Evolutionary conservation across 225 moss, liverwort and hornwort genomes (phyloP).

Genomic region (Climacium dendroides): DNA sequence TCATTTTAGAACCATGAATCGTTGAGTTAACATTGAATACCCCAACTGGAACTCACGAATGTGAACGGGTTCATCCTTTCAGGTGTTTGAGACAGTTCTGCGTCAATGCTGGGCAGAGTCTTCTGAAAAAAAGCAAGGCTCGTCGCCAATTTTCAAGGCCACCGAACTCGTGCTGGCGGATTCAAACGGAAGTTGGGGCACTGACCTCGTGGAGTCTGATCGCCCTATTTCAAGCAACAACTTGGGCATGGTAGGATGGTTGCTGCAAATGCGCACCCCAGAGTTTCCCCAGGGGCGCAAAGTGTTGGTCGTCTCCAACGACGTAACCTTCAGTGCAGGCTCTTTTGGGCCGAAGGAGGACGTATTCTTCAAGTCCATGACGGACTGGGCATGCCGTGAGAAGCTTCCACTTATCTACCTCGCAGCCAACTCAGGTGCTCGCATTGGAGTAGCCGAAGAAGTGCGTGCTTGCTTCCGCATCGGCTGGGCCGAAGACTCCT

Average conservation of each 20-base stretch:
- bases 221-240: slow-evolving; percentile 69
- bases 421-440: slow-evolving; percentile 93
- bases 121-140: not conserved
- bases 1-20: not conserved
- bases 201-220: slow-evolving; percentile 45
- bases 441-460: slow-evolving; percentile 89
- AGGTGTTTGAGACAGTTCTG: slow-evolving; percentile 82
- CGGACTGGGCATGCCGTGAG: slow-evolving; percentile 64
- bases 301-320: slow-evolving; percentile 77
- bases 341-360: slow-evolving; percentile 90
- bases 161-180: slow-evolving; percentile 65
- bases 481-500: slow-evolving; percentile 79
- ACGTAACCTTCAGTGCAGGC: slow-evolving; percentile 81
- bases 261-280: slow-evolving; percentile 59
- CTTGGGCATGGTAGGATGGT: slow-evolving; percentile 95
- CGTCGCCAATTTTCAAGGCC: slow-evolving; percentile 38
- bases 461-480: slow-evolving; percentile 82
- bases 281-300: slow-evolving; percentile 71
- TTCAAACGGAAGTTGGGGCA: slow-evolving; percentile 42
- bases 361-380: slow-evolving; percentile 73
- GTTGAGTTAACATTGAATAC: not conserved
- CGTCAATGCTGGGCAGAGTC: slow-evolving; percentile 57
- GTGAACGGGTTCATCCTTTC: not conserved
- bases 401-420: slow-evolving; percentile 89
- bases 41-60: not conserved